Base-by-base conservation (phyloP, 345 rosid genomes). In the Aethionema arabicum region DNA sequence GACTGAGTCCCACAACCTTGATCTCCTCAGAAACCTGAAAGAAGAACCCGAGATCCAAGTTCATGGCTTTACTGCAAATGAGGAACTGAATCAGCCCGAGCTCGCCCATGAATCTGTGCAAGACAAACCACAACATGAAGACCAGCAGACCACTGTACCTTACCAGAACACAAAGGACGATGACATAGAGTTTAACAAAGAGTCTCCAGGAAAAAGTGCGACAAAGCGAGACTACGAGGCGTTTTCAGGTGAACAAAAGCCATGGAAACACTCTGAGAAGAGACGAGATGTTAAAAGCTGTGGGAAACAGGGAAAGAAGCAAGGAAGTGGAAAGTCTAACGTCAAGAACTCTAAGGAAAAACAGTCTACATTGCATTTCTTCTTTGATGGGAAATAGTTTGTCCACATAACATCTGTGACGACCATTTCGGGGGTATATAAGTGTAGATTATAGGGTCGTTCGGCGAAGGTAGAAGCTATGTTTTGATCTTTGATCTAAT, bases 281-380 rank as follows among this genome's bases (percentile, higher is more conserved):
- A 7, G 32, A 52, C 52, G 32, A 53, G 33, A 63, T 56, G 74
- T 30, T 31, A 70, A 48, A 56, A 61, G 62, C 51, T 8, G 3
- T 8, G 66, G 67, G 8, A 68, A 56, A 39, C 32, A 21, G 0
- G 55, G 37, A 8, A 29, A 9, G 16, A 75, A 65, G 59, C 78
- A 80, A 5, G 71, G 66, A 42, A 82, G 56, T 67, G 84, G 79
- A 66, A 86, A 81, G 56, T 68, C 72, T 52, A 75, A 69, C 47
- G 11, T 37, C 29, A 77, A 75, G 63, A 75, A 74, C 45, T 52
- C 59, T 1, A 78, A 62, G 37, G 84, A 78, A 53, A 85, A 79
- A 39, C 88, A 85, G 52, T 80, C 88, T 29, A 85, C 87, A 0
- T 76, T 90, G 8, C 74, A 81, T 63, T 83, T 85, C 16, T 85